Conservation (phyloP, 2,329 filamentous ascomycete genomes). For the Monilinia aucupariae region DNA sequence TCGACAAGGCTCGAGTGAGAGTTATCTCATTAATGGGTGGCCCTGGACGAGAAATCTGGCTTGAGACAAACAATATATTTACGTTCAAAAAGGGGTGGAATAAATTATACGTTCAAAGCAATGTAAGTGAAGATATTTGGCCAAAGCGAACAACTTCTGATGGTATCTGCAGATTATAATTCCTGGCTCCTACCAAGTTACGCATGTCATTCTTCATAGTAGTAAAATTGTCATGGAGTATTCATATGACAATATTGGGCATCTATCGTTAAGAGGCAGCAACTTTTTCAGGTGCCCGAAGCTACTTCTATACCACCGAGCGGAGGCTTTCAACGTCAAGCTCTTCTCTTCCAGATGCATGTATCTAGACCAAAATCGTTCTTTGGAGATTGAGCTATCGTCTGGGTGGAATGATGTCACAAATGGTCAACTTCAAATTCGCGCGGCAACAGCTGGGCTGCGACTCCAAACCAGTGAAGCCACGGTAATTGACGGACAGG, state of each 20-base stretch:
- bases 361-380: constrained; percentile 73
- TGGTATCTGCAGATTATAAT: constrained; percentile 48
- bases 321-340: constrained; percentile 61
- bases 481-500: constrained; percentile 41
- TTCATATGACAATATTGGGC: constrained; percentile 48
- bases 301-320: constrained; percentile 68
- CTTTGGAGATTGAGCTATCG: constrained; percentile 66
- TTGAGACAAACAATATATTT: constrained; percentile 43
- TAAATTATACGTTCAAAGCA: constrained; percentile 42
- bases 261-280: constrained; percentile 20
- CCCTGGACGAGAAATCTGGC: constrained; percentile 60
- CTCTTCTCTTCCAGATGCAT: constrained; percentile 64
- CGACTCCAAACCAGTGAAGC: constrained; percentile 58
- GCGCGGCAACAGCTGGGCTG: constrained; percentile 60
- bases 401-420: constrained; percentile 69
- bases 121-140: constrained; percentile 35
- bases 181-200: constrained; percentile 69
- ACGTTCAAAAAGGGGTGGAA: constrained; percentile 44
- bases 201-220: constrained; percentile 61
- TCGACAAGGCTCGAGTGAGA: constrained; percentile 60
- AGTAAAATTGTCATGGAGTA: constrained; percentile 61
- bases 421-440: constrained; percentile 55
- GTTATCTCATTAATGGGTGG: constrained; percentile 52
- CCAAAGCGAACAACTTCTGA: constrained; percentile 30
- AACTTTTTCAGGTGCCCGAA: constrained; percentile 53